Base-by-base conservation (phyloP, 768 basidiomycete species). In the Boletus insuetus region DNA sequence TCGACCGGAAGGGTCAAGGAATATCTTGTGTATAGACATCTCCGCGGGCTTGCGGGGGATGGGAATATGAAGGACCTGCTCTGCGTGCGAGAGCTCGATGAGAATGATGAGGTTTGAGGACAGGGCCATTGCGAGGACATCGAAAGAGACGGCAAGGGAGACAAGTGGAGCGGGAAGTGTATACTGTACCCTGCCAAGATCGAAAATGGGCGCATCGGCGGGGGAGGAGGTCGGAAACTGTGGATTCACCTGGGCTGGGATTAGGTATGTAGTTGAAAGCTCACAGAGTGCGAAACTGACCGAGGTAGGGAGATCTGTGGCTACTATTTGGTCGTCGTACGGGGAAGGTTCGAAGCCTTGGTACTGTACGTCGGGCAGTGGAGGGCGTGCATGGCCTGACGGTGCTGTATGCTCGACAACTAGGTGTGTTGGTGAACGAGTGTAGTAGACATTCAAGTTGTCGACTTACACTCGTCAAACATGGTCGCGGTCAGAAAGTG, bases 1-100 rank as follows among this genome's bases (percentile, higher is more conserved):
- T 34, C 90, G 80, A 5, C 95, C 95, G 0, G 94, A 89, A 14
- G 95, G 95, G 70, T 98, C 95, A 68, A 91, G 82, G 73, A 94
- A 98, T 49, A 98, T 73, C 66, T 88, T 88, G 75, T 87, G 74
- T 45, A 98, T 84, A 9, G 80, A 77, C 77, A 91, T 82, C 56
- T 93, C 89, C n/a, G 78, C 74, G 1, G 82, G 79, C 69, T 90
- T 91, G 55, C 85, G 80, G 19, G 85, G 84, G 55, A 91, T 86
- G 44, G 79, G 86, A 13, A 98, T 80, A 65, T 88, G 89, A 59
- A 89, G 74, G 45, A 98, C 86, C 65, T 93, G 90, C 64, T 95
- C 92, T 0, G 93, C 83, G 50, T 86, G 86, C 13, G 88, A 83
- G 45, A 99, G 81, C 68, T 97, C 94, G 62, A 99, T 95, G 60